Base-by-base conservation (phyloP, 2,329 filamentous ascomycete species). In the Pseudocercospora macadamiae region DNA sequence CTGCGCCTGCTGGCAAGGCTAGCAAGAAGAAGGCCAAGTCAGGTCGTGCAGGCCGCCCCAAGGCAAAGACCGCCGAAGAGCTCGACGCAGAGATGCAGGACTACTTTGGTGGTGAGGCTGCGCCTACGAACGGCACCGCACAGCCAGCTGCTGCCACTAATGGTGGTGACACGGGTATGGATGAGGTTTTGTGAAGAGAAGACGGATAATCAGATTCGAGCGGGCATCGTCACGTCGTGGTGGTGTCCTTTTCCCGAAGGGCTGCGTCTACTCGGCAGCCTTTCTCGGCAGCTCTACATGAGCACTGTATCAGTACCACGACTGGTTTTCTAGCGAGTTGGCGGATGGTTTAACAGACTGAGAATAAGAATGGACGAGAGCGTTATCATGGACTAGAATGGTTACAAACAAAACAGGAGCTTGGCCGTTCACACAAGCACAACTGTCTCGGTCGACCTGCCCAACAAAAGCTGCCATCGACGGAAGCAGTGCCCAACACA, bases 51-150 rank as follows among this genome's bases (percentile, higher is more conserved):
- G 89, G 69, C 82, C 89, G 66, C 79, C 87, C 71, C 82, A 96
- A 86, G 77, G 78, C 82, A 80, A 97, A 97, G 89, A 96, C 92
- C 0, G 87, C 89, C 1, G 93, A 96, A 74, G 93, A 99, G 79
- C 86, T 99, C 23, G 95, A 99, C 75, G 92, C 91, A 3, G 95
- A 99, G 76, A 99, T 99, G 95, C 88, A 86, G 18, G 95, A 97
- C 76, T 99, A 99, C 80, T 97, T 96, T 74, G 86, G 82, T 26
- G 78, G 77, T 53, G 75, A 74, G 10, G 76, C 76, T 54, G 72
- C 70, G 39, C 76, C 74, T 60, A 78, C 79, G 3, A 80, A 77
- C 61, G 79, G 77, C 44, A 69, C 71, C 42, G 77, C 79, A 62
- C 77, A 78, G 37, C 74, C 77, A 52, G 81, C 79, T 56, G 74